phyloP scores from a whole-genome alignment of 2,329 filamentous ascomycete species.

The Harringtonia lauricola region DNA sequence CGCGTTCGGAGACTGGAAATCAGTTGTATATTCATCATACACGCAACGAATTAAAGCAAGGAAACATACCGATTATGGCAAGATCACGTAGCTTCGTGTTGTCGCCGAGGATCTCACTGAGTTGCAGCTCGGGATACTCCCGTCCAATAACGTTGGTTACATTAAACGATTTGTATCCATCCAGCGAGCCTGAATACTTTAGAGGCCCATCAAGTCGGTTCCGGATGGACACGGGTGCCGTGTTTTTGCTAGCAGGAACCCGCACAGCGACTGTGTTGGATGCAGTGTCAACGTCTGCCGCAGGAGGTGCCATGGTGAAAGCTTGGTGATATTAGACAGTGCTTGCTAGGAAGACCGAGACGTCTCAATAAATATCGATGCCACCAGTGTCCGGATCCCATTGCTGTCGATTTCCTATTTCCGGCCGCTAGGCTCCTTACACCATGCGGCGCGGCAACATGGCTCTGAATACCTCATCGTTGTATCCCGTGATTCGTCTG shows the following conservation, averaged over 20 bases:
- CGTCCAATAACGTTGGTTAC: constrained; percentile 32
- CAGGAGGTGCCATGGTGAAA: constrained; percentile 1
- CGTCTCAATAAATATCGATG: too few relatives aligned
- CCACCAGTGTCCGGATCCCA: too few relatives aligned
- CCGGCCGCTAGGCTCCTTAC: too few relatives aligned
- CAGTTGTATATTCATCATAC: background rate
- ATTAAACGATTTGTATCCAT: constrained; percentile 21
- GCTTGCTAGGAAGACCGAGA: too few relatives aligned
- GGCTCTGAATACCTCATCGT: too few relatives aligned
- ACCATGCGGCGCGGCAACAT: too few relatives aligned
- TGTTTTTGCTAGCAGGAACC: background rate
- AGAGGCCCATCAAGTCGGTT: constrained; percentile 11
- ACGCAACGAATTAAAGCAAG: background rate
- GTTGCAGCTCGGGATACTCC: constrained; percentile 26
- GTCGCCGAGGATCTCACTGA: constrained; percentile 21
- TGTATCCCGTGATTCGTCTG: too few relatives aligned
- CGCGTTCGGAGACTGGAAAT: constrained; percentile 34
- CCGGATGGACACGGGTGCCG: background rate
- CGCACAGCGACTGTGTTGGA: background rate
- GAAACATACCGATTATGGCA: constrained; percentile 15
- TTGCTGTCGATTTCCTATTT: too few relatives aligned
- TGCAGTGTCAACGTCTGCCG: background rate
- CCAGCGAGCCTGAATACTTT: constrained; percentile 16
- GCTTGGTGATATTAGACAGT: too few relatives aligned
- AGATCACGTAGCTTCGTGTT: constrained; percentile 20